Percentiles rank a stretch among this genome's conserved stretches.
Conservation (phyloP, 1,139 yeast species). For the Kluyveromyces marxianus region DNA sequence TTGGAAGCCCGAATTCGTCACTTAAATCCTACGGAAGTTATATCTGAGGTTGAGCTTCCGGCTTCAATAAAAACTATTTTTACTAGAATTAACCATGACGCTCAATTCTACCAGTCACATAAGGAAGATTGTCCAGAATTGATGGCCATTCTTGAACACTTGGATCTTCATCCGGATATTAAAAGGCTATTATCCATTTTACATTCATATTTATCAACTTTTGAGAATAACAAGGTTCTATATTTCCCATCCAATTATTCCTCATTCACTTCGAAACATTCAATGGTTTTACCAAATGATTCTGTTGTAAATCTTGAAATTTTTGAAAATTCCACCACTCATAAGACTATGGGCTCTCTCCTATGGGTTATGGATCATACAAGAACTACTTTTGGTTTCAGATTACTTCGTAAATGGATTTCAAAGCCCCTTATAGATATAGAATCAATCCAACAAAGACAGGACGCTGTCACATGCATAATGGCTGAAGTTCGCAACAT, state of each 20-base stretch:
- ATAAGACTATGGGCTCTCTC: slow-evolving; percentile 55
- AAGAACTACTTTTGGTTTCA: slow-evolving; percentile 63
- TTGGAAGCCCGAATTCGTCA: slow-evolving; percentile 69
- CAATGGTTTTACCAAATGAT: slow-evolving; percentile 63
- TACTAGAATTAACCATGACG: slow-evolving; percentile 20
- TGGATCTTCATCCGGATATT: slow-evolving; percentile 1
- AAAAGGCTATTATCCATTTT: slow-evolving; percentile 28
- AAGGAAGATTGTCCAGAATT: slow-evolving; percentile 5
- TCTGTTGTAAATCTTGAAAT: slow-evolving; percentile 68
- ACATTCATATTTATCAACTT: slow-evolving; percentile 51
- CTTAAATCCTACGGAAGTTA: slow-evolving; percentile 67
- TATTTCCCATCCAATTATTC: slow-evolving; percentile 43
- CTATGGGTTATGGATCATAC: slow-evolving; percentile 79
- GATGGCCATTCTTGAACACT: not conserved
- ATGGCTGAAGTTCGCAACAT: slow-evolving; percentile 36
- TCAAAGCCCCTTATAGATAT: slow-evolving; percentile 57
- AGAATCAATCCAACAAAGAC: slow-evolving; percentile 44
- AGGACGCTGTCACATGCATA: slow-evolving; percentile 58
- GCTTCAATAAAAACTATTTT: slow-evolving; percentile 16
- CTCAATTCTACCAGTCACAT: slow-evolving; percentile 5
- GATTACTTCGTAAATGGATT: slow-evolving; percentile 66
- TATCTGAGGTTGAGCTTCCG: slow-evolving; percentile 37
- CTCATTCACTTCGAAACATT: slow-evolving; percentile 43
- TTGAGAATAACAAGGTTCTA: slow-evolving; percentile 52
- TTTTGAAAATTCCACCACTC: slow-evolving; percentile 55